Conservation (phyloP, 495 filamentous ascomycete genomes). For the Stereocaulon alpinum region DNA sequence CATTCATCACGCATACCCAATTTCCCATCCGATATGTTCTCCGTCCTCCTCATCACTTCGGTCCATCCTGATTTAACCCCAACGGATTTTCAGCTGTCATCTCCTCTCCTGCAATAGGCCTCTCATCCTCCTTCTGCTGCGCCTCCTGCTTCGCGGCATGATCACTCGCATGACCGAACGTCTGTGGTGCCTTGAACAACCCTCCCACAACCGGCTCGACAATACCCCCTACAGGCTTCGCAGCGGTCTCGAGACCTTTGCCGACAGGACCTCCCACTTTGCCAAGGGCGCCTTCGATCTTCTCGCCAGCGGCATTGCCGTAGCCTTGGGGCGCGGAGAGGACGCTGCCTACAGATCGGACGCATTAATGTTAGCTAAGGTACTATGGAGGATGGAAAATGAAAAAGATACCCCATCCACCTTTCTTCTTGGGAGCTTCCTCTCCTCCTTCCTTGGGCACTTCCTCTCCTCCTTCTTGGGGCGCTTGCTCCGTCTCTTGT, state of each 20-base stretch:
- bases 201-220: slow-evolving; percentile 23
- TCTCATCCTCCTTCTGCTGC: slow-evolving; percentile 12
- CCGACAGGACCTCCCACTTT: slow-evolving; percentile 23
- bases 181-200: slow-evolving; percentile 15
- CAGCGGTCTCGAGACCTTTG: slow-evolving; percentile 21
- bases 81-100: slow-evolving; percentile 22
- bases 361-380: not conserved
- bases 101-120: slow-evolving; percentile 20
- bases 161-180: slow-evolving; percentile 10
- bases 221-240: slow-evolving; percentile 19
- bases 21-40: too few species aligned
- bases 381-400: not conserved
- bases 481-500: not conserved
- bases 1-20: too few species aligned
- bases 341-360: not conserved
- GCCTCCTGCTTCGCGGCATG: slow-evolving; percentile 12
- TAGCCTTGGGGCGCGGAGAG: slow-evolving; percentile 12
- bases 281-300: slow-evolving; percentile 19
- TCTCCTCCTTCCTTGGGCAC: slow-evolving; percentile 1
- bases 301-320: slow-evolving; percentile 18
- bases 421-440: not conserved
- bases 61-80: slow-evolving; percentile 18
- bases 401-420: not conserved
- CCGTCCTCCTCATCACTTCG: not conserved
- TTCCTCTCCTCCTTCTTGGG: slow-evolving; percentile 1